Evolutionary conservation across 345 rosid genomes (phyloP).

Genomic region (Cardiospermum halicacabum): DNA sequence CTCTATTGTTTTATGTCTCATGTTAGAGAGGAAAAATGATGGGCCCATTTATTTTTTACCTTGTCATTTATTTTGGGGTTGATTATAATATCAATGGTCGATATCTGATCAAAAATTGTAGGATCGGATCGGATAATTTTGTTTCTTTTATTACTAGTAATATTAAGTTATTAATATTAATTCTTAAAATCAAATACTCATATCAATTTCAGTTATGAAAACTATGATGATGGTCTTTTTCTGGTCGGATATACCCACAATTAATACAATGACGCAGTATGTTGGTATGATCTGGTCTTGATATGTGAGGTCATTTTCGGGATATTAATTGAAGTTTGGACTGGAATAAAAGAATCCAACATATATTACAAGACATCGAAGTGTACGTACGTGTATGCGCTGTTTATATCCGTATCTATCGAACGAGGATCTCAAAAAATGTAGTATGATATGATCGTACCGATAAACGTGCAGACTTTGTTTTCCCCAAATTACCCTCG

Average conservation of each 20-base stretch:
- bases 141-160: neutral
- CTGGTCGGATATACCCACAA: slow-evolving; percentile 5
- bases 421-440: neutral
- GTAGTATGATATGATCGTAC: neutral
- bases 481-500: slow-evolving; percentile 1
- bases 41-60: neutral
- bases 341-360: slow-evolving; percentile 3
- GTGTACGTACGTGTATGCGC: slow-evolving; percentile 1
- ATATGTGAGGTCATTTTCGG: neutral
- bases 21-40: slow-evolving; percentile 4
- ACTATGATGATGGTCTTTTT: neutral
- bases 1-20: neutral
- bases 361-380: neutral
- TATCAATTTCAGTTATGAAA: too few relatives aligned
- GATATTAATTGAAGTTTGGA: slow-evolving; percentile 1
- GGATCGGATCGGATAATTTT: slow-evolving; percentile 23
- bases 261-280: neutral
- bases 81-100: slow-evolving; percentile 20
- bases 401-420: slow-evolving; percentile 1
- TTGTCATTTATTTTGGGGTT: slow-evolving; percentile 5
- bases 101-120: slow-evolving; percentile 20
- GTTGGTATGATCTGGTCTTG: neutral
- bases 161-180: neutral
- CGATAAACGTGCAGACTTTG: neutral
- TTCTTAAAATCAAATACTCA: too few relatives aligned